Percentiles rank a stretch among this genome's conserved stretches.
phyloP scores from a whole-genome alignment of 768 basidiomycete genomes.

The Lactarius sp. region DNA sequence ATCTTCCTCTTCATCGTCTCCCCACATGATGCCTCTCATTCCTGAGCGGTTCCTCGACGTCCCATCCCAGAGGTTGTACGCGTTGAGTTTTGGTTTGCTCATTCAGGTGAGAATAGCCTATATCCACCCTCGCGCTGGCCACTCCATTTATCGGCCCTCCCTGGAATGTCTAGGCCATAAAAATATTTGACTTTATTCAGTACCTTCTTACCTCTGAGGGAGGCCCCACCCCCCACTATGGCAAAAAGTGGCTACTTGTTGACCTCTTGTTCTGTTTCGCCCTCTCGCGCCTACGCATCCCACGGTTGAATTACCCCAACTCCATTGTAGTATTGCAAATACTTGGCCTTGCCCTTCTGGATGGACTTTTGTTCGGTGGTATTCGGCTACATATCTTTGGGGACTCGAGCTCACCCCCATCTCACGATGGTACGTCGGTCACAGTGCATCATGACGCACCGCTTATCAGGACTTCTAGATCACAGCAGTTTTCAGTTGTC shows the following conservation, averaged over 20 bases:
- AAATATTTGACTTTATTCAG: slow-evolving; percentile 64
- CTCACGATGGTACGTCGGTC: slow-evolving; percentile 23
- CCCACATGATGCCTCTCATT: slow-evolving; percentile 46
- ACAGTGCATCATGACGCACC: slow-evolving; percentile 14
- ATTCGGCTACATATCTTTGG: slow-evolving; percentile 51
- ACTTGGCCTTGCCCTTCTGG: slow-evolving; percentile 52
- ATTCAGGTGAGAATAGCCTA: slow-evolving; percentile 53
- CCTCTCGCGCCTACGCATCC: slow-evolving; percentile 65
- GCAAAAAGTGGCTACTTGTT: slow-evolving; percentile 66
- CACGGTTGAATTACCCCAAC: slow-evolving; percentile 62
- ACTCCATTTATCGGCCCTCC: neutral
- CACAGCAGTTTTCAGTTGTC: slow-evolving; percentile 22
- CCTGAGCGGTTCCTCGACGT: slow-evolving; percentile 69
- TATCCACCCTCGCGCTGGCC: neutral
- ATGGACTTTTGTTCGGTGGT: slow-evolving; percentile 69
- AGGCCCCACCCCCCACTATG: slow-evolving; percentile 37
- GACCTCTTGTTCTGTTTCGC: slow-evolving; percentile 57
- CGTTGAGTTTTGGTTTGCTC: slow-evolving; percentile 66
- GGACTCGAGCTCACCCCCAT: slow-evolving; percentile 27
- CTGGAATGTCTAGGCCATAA: slow-evolving; percentile 52
- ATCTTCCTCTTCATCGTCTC: neutral
- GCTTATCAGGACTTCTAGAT: slow-evolving; percentile 20
- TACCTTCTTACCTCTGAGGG: slow-evolving; percentile 46
- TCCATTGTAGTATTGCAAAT: slow-evolving; percentile 62
- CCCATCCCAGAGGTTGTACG: slow-evolving; percentile 76